phyloP scores from a whole-genome alignment of 2,329 filamentous ascomycete genomes.

The Aspergillus ustus region DNA sequence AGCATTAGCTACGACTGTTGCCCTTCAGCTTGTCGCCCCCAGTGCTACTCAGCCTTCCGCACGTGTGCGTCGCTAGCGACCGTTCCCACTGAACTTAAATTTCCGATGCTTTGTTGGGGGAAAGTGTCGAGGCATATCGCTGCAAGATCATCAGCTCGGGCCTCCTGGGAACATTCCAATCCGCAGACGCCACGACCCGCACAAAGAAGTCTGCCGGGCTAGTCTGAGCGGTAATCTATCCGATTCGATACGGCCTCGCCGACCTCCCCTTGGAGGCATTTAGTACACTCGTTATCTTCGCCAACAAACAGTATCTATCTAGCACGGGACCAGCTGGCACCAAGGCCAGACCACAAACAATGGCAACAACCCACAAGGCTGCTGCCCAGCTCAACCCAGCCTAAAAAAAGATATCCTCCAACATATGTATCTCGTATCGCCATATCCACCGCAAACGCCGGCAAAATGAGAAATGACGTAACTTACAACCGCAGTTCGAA shows the following conservation, averaged over 20 bases:
- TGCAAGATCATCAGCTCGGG: not conserved
- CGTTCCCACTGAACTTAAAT: not conserved
- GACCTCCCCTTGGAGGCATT: not conserved
- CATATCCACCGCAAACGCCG: not conserved
- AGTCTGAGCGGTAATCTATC: not conserved
- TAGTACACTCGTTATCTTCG: too few relatives aligned
- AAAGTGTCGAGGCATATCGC: not conserved
- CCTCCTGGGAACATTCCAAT: not conserved
- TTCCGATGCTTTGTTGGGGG: not conserved
- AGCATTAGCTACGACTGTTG: constrained; percentile 30
- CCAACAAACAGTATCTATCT: too few relatives aligned
- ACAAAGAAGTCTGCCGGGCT: not conserved
- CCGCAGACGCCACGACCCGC: not conserved
- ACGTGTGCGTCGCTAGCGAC: too few relatives aligned
- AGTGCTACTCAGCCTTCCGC: not conserved
- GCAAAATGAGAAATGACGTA: not conserved
- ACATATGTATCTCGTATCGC: not conserved
- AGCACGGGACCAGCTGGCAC: too few relatives aligned
- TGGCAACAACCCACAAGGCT: too few relatives aligned
- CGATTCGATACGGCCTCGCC: not conserved
- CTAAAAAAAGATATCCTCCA: not conserved
- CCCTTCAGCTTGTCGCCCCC: constrained; percentile 8
- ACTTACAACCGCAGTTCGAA: not conserved
- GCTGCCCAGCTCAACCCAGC: too few relatives aligned
- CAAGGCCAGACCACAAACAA: too few relatives aligned